Percentiles rank a stretch among this genome's conserved stretches.
phyloP scores from a whole-genome alignment of 1,284 basidiomycete genomes.

The Cutaneotrichosporon spelunceum region DNA sequence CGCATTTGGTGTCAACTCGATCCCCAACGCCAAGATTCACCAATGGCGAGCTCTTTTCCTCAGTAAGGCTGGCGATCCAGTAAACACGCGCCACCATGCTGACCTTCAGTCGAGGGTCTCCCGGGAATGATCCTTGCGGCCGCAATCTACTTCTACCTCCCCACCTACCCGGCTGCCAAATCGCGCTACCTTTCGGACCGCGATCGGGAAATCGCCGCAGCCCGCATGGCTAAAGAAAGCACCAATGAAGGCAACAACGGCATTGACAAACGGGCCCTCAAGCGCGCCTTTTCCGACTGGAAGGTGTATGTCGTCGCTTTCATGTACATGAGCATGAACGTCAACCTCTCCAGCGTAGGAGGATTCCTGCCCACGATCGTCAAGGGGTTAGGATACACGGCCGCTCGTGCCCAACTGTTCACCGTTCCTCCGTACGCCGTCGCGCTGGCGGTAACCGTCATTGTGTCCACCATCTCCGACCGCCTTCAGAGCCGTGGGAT shows the following conservation, averaged over 20 bases:
- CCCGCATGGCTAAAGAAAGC: constrained; percentile 67
- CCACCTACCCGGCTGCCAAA: constrained; percentile 71
- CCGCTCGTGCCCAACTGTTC: constrained; percentile 55
- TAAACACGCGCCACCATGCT: too few relatives aligned
- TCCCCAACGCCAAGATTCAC: constrained; percentile 35
- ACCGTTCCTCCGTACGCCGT: constrained; percentile 28
- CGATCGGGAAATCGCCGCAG: constrained; percentile 68
- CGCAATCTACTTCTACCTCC: constrained; percentile 63
- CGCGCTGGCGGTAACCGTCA: constrained; percentile 22
- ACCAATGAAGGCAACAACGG: constrained; percentile 50
- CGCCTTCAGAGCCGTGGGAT: background rate
- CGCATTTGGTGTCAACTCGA: constrained; percentile 44
- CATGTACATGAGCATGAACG: constrained; percentile 13
- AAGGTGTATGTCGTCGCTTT: constrained; percentile 54
- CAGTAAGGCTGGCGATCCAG: background rate
- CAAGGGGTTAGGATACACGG: constrained; percentile 55
- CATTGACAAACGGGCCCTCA: constrained; percentile 53
- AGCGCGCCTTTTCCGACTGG: constrained; percentile 65
- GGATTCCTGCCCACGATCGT: constrained; percentile 82
- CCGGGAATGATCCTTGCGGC: constrained; percentile 62
- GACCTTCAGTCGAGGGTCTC: constrained; percentile 58
- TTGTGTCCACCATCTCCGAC: constrained; percentile 20
- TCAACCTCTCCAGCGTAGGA: constrained; percentile 56
- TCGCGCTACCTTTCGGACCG: constrained; percentile 66
- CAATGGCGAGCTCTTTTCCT: constrained; percentile 45